Conservation (phyloP, 495 filamentous ascomycete genomes). For the Cetradonia linearis region DNA sequence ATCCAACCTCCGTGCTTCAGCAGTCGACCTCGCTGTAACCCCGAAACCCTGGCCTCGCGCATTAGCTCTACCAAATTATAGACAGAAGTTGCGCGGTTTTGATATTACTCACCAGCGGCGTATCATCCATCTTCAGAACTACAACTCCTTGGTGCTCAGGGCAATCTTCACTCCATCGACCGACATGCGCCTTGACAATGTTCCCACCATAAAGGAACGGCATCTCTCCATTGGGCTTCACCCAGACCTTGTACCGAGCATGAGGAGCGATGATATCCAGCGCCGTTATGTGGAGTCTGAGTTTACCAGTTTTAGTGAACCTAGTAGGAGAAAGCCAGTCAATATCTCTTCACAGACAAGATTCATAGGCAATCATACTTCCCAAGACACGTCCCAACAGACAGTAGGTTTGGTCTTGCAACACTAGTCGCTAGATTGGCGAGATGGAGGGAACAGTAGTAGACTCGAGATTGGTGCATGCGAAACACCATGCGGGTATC, state of each 20-base stretch:
- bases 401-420: constrained; percentile 66
- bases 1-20: constrained; percentile 69
- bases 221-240: constrained; percentile 92
- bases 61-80: neutral
- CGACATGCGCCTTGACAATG: constrained; percentile 85
- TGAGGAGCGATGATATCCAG: constrained; percentile 78
- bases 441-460: constrained; percentile 75
- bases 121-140: constrained; percentile 37
- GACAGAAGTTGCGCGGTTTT: neutral
- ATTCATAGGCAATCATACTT: constrained; percentile 26
- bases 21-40: constrained; percentile 70
- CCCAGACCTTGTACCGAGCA: constrained; percentile 88
- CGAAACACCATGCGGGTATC: constrained; percentile 78
- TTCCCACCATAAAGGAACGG: constrained; percentile 81
- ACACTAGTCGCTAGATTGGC: constrained; percentile 85
- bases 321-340: constrained; percentile 24
- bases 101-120: constrained; percentile 34
- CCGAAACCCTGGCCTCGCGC: constrained; percentile 54
- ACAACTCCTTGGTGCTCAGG: constrained; percentile 38
- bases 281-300: constrained; percentile 72
- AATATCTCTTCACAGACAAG: neutral
- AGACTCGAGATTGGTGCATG: constrained; percentile 66
- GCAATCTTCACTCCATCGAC: constrained; percentile 77
- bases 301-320: constrained; percentile 90
- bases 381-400: constrained; percentile 74